A percentile compares a stretch with the other conserved stretches of the same genome.
Evolutionary conservation across 192 early-diverging fungal genomes (phyloP).

Genomic region (Mycoemilia scoparia): DNA sequence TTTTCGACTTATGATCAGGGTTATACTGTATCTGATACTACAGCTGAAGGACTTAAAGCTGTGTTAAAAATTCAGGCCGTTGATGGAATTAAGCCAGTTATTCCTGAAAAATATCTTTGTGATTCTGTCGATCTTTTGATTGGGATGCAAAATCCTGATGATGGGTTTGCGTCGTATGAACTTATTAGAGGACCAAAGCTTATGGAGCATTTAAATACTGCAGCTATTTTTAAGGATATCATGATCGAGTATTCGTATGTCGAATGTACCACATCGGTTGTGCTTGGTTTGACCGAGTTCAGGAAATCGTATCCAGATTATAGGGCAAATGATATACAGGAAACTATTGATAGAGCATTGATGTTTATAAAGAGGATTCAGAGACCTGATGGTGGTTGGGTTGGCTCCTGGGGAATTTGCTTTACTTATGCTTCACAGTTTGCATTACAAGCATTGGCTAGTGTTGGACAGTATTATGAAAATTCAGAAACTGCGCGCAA

Average conservation of each 20-base stretch:
- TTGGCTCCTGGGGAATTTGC: slow-evolving; percentile 92
- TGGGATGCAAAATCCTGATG: slow-evolving; percentile 77
- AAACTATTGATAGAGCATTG: slow-evolving; percentile 38
- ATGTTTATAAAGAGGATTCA: slow-evolving; percentile 61
- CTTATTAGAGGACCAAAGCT: slow-evolving; percentile 51
- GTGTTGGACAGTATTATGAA: slow-evolving; percentile 63
- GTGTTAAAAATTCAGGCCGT: slow-evolving; percentile 52
- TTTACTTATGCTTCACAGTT: slow-evolving; percentile 94
- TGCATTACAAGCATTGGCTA: slow-evolving; percentile 66
- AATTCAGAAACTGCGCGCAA: slow-evolving; percentile 49
- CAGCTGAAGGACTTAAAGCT: slow-evolving; percentile 78
- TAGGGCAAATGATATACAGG: slow-evolving; percentile 59
- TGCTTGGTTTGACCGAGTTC: slow-evolving; percentile 72
- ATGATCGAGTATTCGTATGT: slow-evolving; percentile 96
- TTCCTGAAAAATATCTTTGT: slow-evolving; percentile 48
- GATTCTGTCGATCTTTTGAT: slow-evolving; percentile 84
- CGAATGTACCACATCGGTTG: slow-evolving; percentile 88
- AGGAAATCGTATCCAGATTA: slow-evolving; percentile 58
- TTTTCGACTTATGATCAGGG: slow-evolving; percentile 86
- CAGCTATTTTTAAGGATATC: slow-evolving; percentile 94
- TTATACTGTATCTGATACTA: slow-evolving; percentile 91
- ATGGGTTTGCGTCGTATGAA: slow-evolving; percentile 92
- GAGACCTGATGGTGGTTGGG: slow-evolving; percentile 74
- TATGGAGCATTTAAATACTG: slow-evolving; percentile 82
- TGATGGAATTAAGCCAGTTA: slow-evolving; percentile 36